These are phyloP conservation scores for Drechslerella dactyloides DNA, from an alignment of 2,329 filamentous ascomycete species.

Conservation along the genomic window DNA sequence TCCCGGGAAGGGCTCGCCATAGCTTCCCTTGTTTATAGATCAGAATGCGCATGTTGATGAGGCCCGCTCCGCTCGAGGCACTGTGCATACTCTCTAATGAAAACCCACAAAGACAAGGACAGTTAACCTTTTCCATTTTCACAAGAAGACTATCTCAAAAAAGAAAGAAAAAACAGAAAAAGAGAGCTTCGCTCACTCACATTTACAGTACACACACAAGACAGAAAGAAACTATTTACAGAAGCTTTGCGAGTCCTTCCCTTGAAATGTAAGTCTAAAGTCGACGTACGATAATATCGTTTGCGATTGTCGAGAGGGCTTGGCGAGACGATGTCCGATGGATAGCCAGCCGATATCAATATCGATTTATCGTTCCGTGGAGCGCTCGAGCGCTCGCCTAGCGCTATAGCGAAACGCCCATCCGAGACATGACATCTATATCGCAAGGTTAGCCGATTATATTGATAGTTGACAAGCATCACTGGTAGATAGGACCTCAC, in stretches of 20 bases:
- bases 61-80: constrained; percentile 52
- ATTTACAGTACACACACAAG: constrained; percentile 21
- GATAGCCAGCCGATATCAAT: too few species aligned
- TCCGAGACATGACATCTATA: too few species aligned
- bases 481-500: too few species aligned
- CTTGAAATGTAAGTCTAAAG: constrained; percentile 47
- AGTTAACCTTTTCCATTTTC: constrained; percentile 45
- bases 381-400: too few species aligned
- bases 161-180: not conserved
- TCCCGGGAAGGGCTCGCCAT: constrained; percentile 51
- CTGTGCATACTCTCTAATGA: constrained; percentile 52
- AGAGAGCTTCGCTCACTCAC: constrained; percentile 23
- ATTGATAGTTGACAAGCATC: too few species aligned
- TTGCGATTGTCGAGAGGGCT: not conserved
- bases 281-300: too few species aligned
- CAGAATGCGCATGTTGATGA: constrained; percentile 52
- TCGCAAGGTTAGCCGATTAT: too few species aligned
- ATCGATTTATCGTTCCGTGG: not conserved
- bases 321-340: too few species aligned
- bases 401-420: too few species aligned
- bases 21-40: constrained; percentile 52
- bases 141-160: constrained; percentile 18
- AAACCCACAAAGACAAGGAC: constrained; percentile 50
- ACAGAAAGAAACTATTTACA: constrained; percentile 18
- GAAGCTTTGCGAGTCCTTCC: constrained; percentile 49